Evolutionary conservation across 164 flowering plant species (phyloP), one percentile per base, ranked within the genome.

Genomic region (Euptelea pleiosperma): DNA sequence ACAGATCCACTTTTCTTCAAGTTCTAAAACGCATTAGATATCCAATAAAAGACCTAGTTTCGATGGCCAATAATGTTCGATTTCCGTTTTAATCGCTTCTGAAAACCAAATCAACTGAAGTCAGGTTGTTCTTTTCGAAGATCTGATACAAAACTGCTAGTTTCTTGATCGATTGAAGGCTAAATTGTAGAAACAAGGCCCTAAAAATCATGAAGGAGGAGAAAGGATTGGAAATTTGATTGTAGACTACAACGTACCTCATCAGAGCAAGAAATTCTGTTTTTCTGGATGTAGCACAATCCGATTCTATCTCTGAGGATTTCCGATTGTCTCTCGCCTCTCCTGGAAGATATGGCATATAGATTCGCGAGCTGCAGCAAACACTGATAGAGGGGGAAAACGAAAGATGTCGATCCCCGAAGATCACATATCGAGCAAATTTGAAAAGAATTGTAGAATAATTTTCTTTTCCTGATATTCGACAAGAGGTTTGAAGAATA

Each of bases 241-340:
- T 26, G 11, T 11, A 55, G 3, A 25, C 4, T 8, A 16, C 4
- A 19, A 8, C 28, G 5, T 47, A 87, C 97, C 82, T 87, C 85
- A 43, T 61, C 72, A 4, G 75, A 61, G 61, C 62, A 52, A 15
- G 89, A 74, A 42, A 62, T 55, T 39, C 82, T 80, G 64, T 77
- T 74, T 11, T 60, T 73, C 6, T 61, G 58, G 61, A 86, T 29
- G 60, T 83, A 91, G 70, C 91, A 88, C 52, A 91, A 30, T 11
- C 67, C 70, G 52, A 74, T 62, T 25, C 59, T 52, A 42, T 73
- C 71, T 22, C 19, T 28, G 30, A 62, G 65, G 3, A 22, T 18
- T 29, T 55, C 59, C 10, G 69, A 60, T 52, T 57, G 50, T 28
- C 34, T 51, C 8, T 50, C 47, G 2, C 45, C 25, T 48, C 55